Conservation (phyloP, 805 yeast genomes). For the Yamadazyma insecticola region DNA sequence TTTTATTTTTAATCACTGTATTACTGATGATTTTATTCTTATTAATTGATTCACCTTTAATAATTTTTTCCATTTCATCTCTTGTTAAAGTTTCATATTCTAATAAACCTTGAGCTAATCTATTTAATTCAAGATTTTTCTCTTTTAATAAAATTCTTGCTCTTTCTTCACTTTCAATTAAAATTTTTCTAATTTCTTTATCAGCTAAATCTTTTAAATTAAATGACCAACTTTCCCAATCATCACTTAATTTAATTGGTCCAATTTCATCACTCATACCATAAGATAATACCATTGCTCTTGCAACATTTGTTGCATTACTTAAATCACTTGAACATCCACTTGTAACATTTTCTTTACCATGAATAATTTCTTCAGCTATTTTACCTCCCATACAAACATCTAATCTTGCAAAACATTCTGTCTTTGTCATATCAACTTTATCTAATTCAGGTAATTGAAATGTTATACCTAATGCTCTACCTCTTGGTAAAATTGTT, state of each 20-base stretch:
- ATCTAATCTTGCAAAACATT: conserved; percentile 86
- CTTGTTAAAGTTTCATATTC: conserved; percentile 93
- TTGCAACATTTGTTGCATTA: conserved; percentile 86
- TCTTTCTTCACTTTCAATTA: conserved; percentile 74
- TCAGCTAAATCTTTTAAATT: conserved; percentile 87
- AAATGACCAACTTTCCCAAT: conserved; percentile 95
- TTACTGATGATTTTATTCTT: conserved; percentile 69
- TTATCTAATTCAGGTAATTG: conserved; percentile 98
- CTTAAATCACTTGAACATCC: conserved; percentile 93
- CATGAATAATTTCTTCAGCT: conserved; percentile 92
- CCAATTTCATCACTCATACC: conserved; percentile 96
- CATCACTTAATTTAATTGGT: conserved; percentile 82
- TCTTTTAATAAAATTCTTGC: conserved; percentile 64
- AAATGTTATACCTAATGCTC: conserved; percentile 95
- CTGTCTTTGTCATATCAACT: conserved; percentile 84
- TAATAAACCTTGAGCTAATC: conserved; percentile 87
- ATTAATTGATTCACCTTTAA: conserved; percentile 70
- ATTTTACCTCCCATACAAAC: conserved; percentile 99
- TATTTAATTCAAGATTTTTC: conserved; percentile 64
- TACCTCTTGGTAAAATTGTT: conserved; percentile 92
- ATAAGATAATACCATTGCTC: conserved; percentile 94
- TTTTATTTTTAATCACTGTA: conserved; percentile 45
- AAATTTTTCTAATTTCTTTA: conserved; percentile 75
- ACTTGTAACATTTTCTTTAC: conserved; percentile 86
- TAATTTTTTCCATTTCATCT: conserved; percentile 84